phyloP scores from a whole-genome alignment of 345 rosid genomes.

The Syzygium oleosum region DNA sequence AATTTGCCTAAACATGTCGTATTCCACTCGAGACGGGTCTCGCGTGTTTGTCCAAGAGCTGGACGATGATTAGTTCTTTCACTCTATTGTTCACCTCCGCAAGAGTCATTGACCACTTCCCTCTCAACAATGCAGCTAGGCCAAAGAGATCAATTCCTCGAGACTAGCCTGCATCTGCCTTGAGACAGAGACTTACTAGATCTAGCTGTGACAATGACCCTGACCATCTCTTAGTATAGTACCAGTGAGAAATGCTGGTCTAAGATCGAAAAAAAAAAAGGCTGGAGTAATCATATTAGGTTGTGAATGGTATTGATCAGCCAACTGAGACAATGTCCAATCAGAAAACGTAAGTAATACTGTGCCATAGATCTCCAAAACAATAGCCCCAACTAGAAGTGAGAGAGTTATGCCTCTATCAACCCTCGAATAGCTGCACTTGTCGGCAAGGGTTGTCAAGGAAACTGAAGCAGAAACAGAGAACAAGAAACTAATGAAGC shows the following conservation, averaged over 20 bases:
- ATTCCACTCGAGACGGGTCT: background rate
- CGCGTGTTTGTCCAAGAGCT: background rate
- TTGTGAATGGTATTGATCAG: background rate
- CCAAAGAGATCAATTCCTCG: background rate
- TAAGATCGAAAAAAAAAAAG: background rate
- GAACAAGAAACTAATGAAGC: background rate
- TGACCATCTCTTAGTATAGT: background rate
- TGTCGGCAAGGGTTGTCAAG: background rate
- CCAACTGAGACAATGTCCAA: background rate
- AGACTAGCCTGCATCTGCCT: background rate
- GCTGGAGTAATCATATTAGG: background rate
- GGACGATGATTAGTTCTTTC: background rate
- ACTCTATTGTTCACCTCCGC: background rate
- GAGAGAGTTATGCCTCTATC: background rate
- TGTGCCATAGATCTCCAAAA: background rate
- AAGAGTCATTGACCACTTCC: background rate
- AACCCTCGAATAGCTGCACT: background rate
- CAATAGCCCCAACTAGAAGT: background rate
- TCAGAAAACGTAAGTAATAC: background rate
- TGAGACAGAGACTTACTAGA: background rate
- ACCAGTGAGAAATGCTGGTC: background rate
- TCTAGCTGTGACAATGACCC: background rate
- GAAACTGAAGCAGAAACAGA: background rate
- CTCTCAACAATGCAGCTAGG: background rate
- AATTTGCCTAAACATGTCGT: background rate